Percentiles rank a stretch among this genome's conserved stretches.
These are phyloP conservation scores for Paecilomyces niveus DNA, from an alignment of 2,329 filamentous ascomycete species.

Conservation along the genomic window DNA sequence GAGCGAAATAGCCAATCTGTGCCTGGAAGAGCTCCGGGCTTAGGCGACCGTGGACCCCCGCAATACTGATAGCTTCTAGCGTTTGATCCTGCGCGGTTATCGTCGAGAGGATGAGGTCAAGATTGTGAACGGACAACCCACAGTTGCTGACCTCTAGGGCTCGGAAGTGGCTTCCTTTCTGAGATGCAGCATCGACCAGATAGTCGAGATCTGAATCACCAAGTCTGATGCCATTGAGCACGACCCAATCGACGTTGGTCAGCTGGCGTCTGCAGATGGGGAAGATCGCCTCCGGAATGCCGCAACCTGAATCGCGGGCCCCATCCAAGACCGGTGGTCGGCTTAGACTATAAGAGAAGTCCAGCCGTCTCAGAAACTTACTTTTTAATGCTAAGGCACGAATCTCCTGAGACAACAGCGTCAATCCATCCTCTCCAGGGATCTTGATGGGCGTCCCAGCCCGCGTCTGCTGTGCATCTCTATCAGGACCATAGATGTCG, in stretches of 20 bases:
- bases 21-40: conserved; percentile 58
- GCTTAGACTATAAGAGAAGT: conserved; percentile 58
- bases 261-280: conserved; percentile 60
- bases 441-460: conserved; percentile 49
- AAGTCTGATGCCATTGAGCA: conserved; percentile 61
- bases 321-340: conserved; percentile 46
- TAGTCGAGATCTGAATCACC: conserved; percentile 63
- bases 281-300: conserved; percentile 62
- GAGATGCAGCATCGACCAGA: conserved; percentile 60
- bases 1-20: conserved; percentile 60
- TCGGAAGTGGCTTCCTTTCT: conserved; percentile 57
- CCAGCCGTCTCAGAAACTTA: conserved; percentile 54
- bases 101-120: conserved; percentile 56
- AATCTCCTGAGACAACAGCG: conserved; percentile 61
- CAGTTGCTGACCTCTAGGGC: conserved; percentile 62
- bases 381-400: conserved; percentile 61
- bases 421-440: conserved; percentile 48
- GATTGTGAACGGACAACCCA: conserved; percentile 41
- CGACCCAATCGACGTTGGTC: conserved; percentile 65
- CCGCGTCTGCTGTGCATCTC: conserved; percentile 55
- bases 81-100: conserved; percentile 59
- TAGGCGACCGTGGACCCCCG: conserved; percentile 58
- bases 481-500: conserved; percentile 55
- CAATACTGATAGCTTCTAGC: conserved; percentile 60
- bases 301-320: conserved; percentile 56